These are phyloP conservation scores for Vitis amurensis DNA, from an alignment of 164 flowering plant species.

Conservation along the genomic window DNA sequence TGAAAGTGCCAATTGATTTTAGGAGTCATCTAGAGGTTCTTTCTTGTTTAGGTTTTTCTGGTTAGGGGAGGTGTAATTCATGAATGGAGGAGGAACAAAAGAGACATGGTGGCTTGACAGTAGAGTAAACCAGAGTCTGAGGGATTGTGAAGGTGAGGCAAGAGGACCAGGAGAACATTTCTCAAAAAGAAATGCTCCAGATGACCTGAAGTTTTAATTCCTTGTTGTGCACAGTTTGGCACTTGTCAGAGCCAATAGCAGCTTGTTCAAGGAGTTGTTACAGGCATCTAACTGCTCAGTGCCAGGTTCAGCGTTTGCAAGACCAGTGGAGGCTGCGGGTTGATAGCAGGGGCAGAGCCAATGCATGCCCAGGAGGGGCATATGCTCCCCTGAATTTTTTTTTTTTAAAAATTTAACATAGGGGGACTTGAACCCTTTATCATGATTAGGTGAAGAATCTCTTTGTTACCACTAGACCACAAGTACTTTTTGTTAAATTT, in stretches of 20 bases:
- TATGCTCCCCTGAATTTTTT: too few species aligned
- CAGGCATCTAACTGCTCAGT: not conserved
- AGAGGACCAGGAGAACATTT: not conserved
- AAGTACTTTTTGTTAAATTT: too few species aligned
- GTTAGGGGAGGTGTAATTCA: not conserved
- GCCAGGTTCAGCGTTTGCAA: not conserved
- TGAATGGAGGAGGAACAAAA: not conserved
- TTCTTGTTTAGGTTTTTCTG: too few species aligned
- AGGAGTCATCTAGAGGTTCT: too few species aligned
- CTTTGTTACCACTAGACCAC: too few species aligned
- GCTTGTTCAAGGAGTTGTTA: not conserved
- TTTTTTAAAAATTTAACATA: too few species aligned
- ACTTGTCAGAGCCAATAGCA: not conserved
- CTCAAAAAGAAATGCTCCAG: not conserved
- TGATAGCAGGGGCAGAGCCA: too few species aligned
- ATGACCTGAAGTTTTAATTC: not conserved
- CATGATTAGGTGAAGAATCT: too few species aligned
- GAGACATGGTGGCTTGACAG: not conserved
- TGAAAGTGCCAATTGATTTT: too few species aligned
- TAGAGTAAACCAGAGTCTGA: not conserved
- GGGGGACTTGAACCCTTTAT: too few species aligned
- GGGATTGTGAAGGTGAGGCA: not conserved
- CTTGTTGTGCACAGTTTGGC: not conserved
- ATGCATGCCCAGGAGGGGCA: too few species aligned
- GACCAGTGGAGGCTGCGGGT: not conserved